These are phyloP conservation scores for Blastobotrys muscicola DNA, from an alignment of 805 yeast genomes.

Conservation along the genomic window DNA sequence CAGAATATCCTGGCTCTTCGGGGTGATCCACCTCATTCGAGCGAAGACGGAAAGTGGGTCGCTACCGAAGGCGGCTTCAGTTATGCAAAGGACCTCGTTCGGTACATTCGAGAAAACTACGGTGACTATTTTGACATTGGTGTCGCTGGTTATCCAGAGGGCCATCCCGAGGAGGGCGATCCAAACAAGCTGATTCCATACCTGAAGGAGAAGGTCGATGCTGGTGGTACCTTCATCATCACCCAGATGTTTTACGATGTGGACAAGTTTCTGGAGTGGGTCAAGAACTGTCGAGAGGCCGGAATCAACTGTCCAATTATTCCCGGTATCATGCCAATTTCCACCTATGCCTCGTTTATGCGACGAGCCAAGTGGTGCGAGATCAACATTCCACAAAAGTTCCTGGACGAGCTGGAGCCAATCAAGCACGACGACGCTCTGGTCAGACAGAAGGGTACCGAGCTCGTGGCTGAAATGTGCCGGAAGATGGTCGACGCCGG, in stretches of 20 bases:
- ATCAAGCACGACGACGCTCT: conserved; percentile 82
- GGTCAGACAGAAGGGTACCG: conserved; percentile 79
- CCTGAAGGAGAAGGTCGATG: conserved; percentile 82
- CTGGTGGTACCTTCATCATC: conserved; percentile 87
- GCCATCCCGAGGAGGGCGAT: conserved; percentile 81
- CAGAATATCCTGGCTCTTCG: conserved; percentile 89
- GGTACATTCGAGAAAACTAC: conserved; percentile 62
- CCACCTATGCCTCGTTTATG: conserved; percentile 86
- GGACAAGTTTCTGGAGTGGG: conserved; percentile 79
- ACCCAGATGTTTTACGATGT: conserved; percentile 97
- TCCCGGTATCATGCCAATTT: conserved; percentile 98
- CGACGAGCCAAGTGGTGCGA: conserved; percentile 95
- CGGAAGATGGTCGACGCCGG: conserved; percentile 59
- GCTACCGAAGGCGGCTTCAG: conserved; percentile 63
- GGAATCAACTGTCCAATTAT: conserved; percentile 83
- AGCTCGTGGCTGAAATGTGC: conserved; percentile 79
- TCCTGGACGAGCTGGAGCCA: conserved; percentile 61
- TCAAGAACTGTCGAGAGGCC: conserved; percentile 50
- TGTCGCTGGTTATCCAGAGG: conserved; percentile 96
- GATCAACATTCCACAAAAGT: conserved; percentile 66
- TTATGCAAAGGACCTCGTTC: conserved; percentile 80
- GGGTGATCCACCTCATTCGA: conserved; percentile 81
- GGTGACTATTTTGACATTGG: conserved; percentile 92
- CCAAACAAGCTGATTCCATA: conserved; percentile 43
- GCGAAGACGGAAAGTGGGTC: conserved; percentile 29